Conservation (phyloP, 192 early-diverging fungal species). For the Mortierella alpina region DNA sequence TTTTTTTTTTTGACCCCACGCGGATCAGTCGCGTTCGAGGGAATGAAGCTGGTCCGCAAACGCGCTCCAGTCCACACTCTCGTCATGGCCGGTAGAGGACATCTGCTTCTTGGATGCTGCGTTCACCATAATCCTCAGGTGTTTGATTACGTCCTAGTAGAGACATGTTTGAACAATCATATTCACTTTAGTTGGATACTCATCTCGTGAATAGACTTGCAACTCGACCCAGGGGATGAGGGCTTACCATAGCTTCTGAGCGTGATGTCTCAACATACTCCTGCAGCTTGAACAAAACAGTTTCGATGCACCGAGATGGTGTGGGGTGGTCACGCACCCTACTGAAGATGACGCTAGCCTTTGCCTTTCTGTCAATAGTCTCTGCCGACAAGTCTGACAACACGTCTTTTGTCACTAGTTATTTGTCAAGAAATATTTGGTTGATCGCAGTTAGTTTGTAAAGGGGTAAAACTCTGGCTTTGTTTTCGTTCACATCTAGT, state of each 20-base stretch:
- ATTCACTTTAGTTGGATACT: no score
- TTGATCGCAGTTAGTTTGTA: neutral
- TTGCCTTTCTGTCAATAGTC: conserved; percentile 13
- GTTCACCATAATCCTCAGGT: conserved; percentile 5
- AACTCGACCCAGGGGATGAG: no score
- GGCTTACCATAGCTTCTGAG: conserved; percentile 25
- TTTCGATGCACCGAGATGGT: neutral
- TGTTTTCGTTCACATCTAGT: neutral
- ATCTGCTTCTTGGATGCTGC: neutral
- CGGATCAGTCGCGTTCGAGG: no score
- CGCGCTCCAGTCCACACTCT: conserved; percentile 6
- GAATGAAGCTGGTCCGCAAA: neutral
- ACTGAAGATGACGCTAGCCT: conserved; percentile 18
- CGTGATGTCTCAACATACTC: conserved; percentile 16
- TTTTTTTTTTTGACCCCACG: neutral
- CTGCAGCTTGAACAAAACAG: neutral
- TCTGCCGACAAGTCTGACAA: neutral
- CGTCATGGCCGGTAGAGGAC: neutral
- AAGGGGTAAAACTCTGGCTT: neutral
- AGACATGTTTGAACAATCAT: no score
- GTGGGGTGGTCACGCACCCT: conserved; percentile 8
- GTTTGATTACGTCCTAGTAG: conserved; percentile 8
- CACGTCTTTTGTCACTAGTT: neutral
- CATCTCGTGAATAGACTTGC: no score
- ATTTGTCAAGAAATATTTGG: no score